phyloP scores from a whole-genome alignment of 2,329 filamentous ascomycete species.

The Hypoxylon sp. region DNA sequence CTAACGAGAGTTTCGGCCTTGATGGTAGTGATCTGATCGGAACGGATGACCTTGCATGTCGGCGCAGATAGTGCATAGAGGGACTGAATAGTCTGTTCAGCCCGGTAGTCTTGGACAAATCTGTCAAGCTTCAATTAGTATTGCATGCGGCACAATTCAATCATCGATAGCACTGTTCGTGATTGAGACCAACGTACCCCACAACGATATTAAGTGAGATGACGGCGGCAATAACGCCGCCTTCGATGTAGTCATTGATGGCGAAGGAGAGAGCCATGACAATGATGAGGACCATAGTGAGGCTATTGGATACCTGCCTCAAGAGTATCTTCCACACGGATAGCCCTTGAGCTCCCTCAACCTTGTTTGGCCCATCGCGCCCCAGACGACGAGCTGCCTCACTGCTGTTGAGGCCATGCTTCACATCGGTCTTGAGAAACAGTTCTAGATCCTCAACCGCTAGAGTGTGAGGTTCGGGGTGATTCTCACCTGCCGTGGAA shows the following conservation, averaged over 20 bases:
- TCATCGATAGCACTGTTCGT: background rate
- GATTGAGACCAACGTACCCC: constrained; percentile 62
- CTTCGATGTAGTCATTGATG: constrained; percentile 75
- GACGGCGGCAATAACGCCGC: constrained; percentile 73
- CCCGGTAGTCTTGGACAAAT: constrained; percentile 72
- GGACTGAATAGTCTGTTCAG: constrained; percentile 74
- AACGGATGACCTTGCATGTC: constrained; percentile 71
- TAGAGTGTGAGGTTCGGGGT: constrained; percentile 51
- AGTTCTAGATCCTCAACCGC: constrained; percentile 52
- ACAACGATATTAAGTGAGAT: constrained; percentile 78
- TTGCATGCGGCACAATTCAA: background rate
- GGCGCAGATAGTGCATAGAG: constrained; percentile 71
- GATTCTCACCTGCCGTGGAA: constrained; percentile 28
- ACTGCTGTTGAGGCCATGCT: constrained; percentile 73
- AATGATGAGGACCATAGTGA: constrained; percentile 81
- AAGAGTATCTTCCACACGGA: constrained; percentile 82
- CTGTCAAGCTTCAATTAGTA: constrained; percentile 55
- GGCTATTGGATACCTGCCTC: constrained; percentile 82
- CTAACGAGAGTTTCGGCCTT: constrained; percentile 72
- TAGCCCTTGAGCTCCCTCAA: constrained; percentile 79
- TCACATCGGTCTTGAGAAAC: constrained; percentile 60
- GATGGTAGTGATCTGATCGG: constrained; percentile 65
- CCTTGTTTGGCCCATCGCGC: constrained; percentile 77
- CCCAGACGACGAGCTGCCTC: constrained; percentile 76
- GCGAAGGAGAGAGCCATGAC: constrained; percentile 79